A percentile compares a stretch with the other conserved stretches of the same genome.
Conservation (phyloP, 2,329 filamentous ascomycete genomes). For the Fusarium bactridioides region DNA sequence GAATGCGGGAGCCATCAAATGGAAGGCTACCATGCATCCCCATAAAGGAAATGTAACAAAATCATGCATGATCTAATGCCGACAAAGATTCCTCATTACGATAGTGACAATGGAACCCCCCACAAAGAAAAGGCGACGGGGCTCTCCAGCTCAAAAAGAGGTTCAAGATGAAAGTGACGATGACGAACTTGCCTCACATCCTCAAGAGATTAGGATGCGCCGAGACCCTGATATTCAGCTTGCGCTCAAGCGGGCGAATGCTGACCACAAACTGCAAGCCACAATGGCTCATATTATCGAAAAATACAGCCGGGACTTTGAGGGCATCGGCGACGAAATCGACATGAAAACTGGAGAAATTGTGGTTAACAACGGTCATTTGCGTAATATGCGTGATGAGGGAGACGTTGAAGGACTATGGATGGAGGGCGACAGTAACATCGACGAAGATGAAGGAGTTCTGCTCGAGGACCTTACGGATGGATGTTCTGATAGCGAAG, state of each 20-base stretch:
- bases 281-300: slow-evolving; percentile 88
- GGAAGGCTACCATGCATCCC: background rate
- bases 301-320: slow-evolving; percentile 87
- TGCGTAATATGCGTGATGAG: slow-evolving; percentile 67
- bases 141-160: slow-evolving; percentile 46
- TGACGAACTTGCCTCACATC: slow-evolving; percentile 57
- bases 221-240: slow-evolving; percentile 54
- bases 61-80: background rate
- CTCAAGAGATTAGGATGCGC: slow-evolving; percentile 54
- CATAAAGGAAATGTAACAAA: background rate
- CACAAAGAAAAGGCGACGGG: slow-evolving; percentile 67
- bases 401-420: slow-evolving; percentile 53
- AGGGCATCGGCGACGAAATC: slow-evolving; percentile 86
- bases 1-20: background rate
- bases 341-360: slow-evolving; percentile 83
- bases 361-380: slow-evolving; percentile 90
- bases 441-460: slow-evolving; percentile 49
- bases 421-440: slow-evolving; percentile 42
- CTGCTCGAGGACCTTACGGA: slow-evolving; percentile 45
- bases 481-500: slow-evolving; percentile 30
- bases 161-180: slow-evolving; percentile 49
- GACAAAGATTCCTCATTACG: background rate
- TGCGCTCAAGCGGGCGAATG: slow-evolving; percentile 68
- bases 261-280: slow-evolving; percentile 78
- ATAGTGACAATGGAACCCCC: slow-evolving; percentile 61